Evolutionary conservation across 139 green algal genomes (phyloP).

Genomic region (Chlorella sorokiniana): DNA sequence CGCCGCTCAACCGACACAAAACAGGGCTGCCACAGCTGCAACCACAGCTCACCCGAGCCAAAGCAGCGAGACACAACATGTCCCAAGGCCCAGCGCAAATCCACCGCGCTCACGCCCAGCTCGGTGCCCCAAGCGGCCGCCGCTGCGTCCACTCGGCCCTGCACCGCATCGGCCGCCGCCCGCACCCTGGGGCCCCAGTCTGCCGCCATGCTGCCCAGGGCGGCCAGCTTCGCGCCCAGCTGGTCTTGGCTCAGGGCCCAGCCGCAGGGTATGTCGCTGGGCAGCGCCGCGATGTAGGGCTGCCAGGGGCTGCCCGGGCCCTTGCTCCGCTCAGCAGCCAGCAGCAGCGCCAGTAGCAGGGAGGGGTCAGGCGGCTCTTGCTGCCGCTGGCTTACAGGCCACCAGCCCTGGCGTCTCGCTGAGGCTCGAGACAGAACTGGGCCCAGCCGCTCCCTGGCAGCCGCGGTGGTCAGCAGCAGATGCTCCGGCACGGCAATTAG

Average conservation of each 20-base stretch:
- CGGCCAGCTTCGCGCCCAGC: not conserved
- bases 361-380: not conserved
- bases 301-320: not conserved
- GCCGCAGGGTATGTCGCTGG: not conserved
- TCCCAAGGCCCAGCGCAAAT: conserved; percentile 20
- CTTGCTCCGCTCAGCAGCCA: conserved; percentile 1
- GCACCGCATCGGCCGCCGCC: conserved; percentile 10
- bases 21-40: not conserved
- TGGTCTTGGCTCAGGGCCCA: not conserved
- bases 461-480: not conserved
- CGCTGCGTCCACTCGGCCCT: not conserved
- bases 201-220: not conserved
- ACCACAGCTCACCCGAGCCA: conserved; percentile 1
- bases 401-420: not conserved
- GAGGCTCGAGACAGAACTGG: not conserved
- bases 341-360: conserved; percentile 19
- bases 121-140: not conserved
- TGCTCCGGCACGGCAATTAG: conserved; percentile 17
- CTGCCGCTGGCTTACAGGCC: not conserved
- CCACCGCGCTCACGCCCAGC: not conserved
- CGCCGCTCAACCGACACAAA: not conserved
- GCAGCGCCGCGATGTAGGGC: conserved; percentile 14
- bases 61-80: conserved; percentile 23
- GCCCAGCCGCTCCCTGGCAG: not conserved
- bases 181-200: not conserved